A percentile compares a stretch with the other conserved stretches of the same genome.
Conservation (phyloP, 129 eudicot genomes). For the Flaveria trinervia region DNA sequence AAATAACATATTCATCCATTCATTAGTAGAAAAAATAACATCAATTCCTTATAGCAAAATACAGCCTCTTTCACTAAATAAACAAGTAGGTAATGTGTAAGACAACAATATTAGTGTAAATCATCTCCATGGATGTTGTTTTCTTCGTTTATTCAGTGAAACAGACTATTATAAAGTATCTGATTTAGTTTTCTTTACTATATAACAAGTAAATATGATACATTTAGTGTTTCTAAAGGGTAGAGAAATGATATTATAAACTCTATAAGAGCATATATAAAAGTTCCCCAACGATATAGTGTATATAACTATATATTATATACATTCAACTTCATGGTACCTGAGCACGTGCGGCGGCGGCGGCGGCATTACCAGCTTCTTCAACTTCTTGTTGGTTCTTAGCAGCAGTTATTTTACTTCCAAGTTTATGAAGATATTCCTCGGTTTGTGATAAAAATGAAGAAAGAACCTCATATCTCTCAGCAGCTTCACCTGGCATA, state of each 20-base stretch:
- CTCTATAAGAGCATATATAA: neutral
- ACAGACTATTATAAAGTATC: neutral
- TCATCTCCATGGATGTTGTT: neutral
- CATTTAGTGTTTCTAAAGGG: neutral
- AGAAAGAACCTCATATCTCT: conserved; percentile 86
- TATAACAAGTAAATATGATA: neutral
- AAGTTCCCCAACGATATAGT: neutral
- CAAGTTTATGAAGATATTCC: conserved; percentile 88
- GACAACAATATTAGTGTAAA: neutral
- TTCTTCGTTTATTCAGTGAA: neutral
- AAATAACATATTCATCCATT: neutral
- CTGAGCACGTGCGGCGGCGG: conserved; percentile 92
- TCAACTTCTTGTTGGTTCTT: conserved; percentile 95
- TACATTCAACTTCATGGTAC: conserved; percentile 28
- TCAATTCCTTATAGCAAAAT: neutral
- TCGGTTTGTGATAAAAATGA: conserved; percentile 93
- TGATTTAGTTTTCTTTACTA: neutral
- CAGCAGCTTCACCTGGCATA: conserved; percentile 91
- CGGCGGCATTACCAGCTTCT: conserved; percentile 86
- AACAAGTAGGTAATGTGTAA: neutral
- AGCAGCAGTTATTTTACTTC: conserved; percentile 88
- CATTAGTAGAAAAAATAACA: neutral
- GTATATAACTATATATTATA: neutral
- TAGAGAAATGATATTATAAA: neutral
- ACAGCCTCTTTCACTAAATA: neutral